Evolutionary conservation across 768 basidiomycete species (phyloP), one percentile per base, ranked within the genome.

Genomic region (Boletus rufocinnamomeus): DNA sequence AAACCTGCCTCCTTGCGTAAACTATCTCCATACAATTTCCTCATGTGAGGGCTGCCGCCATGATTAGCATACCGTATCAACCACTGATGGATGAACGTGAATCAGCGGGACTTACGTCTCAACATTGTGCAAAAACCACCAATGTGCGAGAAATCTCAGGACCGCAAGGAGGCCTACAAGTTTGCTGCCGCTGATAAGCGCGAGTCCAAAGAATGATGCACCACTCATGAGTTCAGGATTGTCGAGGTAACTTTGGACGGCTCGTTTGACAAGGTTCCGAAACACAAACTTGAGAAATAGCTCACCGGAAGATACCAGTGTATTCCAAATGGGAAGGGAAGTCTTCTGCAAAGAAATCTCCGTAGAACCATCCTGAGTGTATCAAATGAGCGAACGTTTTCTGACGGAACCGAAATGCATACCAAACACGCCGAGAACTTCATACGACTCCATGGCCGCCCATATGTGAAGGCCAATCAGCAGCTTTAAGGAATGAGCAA

Each of bases 151-250:
- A 62, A 95, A 89, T 40, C 91, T 86, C 57, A 95, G 75, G 47
- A 97, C 81, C 11, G 95, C 95, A 7, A 97, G 81, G 6, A 83
- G 72, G 46, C 95, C 85, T 2, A 97, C 93, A n/a, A 95, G 83
- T 70, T 94, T 95, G 72, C 89, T 95, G 16, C 89, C 91, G 62
- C 92, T 95, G 69, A 99, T 90, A 54, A 98, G 79, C 5, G 91
- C 89, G 14, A 98, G 77, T 17, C 97, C 97, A 63, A 98, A 91
- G 82, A 96, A 96, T 0, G 94, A 89, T 3, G 95, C 94, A 3
- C 94, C 95, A 27, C 94, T 94, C 87, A 95, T 93, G 35, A 93
- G 85, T 71, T 98, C 96, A 0, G 96, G 96, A 68, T 98, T 96
- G 73, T 97, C 94, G 40, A 96, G 78, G 76, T 93, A 95, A 7